These are phyloP conservation scores for Saccharum officinarum DNA, from an alignment of 176 grass and related monocot genomes.

Conservation along the genomic window DNA sequence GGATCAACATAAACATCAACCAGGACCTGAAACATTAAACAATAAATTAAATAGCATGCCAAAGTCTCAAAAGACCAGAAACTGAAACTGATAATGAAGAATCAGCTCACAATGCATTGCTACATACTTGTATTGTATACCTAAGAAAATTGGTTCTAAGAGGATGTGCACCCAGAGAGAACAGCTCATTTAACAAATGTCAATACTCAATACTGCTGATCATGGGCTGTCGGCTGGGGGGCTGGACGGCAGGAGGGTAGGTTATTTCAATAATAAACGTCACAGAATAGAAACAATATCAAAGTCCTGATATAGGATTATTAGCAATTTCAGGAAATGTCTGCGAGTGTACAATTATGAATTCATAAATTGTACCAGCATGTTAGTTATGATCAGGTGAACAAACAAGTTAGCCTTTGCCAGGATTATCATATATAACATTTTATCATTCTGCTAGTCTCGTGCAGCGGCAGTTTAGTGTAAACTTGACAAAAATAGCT, in stretches of 20 bases:
- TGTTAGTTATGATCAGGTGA: not conserved
- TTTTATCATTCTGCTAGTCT: not conserved
- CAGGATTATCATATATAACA: conserved; percentile 9
- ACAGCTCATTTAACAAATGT: not conserved
- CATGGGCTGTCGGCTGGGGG: not conserved
- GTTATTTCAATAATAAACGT: not conserved
- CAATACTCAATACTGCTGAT: not conserved
- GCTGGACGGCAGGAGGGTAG: not conserved
- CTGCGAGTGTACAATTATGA: conserved; percentile 20
- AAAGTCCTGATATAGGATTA: not conserved
- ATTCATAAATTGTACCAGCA: not conserved
- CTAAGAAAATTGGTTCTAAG: conserved; percentile 7
- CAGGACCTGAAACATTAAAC: conserved; percentile 64
- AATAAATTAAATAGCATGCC: conserved; percentile 32
- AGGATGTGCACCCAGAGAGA: not conserved
- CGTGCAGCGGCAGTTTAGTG: not conserved
- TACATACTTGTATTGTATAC: not conserved
- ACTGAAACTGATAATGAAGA: conserved; percentile 2
- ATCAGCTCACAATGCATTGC: not conserved
- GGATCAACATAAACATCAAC: conserved; percentile 92
- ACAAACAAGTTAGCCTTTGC: not conserved
- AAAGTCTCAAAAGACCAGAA: conserved; percentile 11
- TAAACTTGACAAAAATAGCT: conserved; percentile 5
- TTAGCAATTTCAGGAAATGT: conserved; percentile 6
- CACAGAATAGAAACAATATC: conserved; percentile 2